Base-by-base conservation (phyloP, 148 eudicot species). In the Nyssa sinensis region DNA sequence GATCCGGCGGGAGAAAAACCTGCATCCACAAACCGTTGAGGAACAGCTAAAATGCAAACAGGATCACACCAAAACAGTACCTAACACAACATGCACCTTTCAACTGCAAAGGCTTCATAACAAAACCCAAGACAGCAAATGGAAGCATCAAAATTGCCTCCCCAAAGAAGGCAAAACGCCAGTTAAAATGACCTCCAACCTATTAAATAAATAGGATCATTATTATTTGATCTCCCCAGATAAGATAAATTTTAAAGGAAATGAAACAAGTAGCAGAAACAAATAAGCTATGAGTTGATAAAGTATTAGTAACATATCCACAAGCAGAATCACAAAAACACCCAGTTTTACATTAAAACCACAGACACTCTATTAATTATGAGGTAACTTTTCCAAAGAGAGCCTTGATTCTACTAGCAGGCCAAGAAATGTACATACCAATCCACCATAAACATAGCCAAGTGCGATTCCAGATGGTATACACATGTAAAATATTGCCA, bases 401-500 rank as follows among this genome's bases (percentile, higher is more conserved):
- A 62, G 41, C 19, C 6, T 58, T 32, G 11, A 37, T 27, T 62
- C 23, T 19, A 29, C 58, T 61, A 27, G 37, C 34, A n/a, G 32
- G 10, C 13, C 33, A 69, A 67, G 60, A 57, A 66, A 53, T 64
- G 28, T 37, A 74, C 90, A 72, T 74, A 93, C 99, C 90, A 86
- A 55, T 69, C 99, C 98, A 75, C 99, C 99, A 83, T 88, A 95
- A 74, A 95, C 91, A 75, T 95, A 95, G 69, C 99, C 99, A 82
- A 91, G 66, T 34, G 99, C 99, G 71, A 93, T 79, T 81, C 99
- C 99, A 75, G 92, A 86, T 14, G 99, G 99, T 85, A 95, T 95
- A 73, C 97, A 95, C 99, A 91, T 95, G 88, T 93, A 95, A 76
- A 95, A 93, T 63, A 82, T 74, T 79, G 90, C 94, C 77, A 95